Percentiles rank a stretch among this genome's conserved stretches.
These are phyloP conservation scores for Verruconis gallopava DNA, from an alignment of 2,329 filamentous ascomycete genomes.

Conservation along the genomic window DNA sequence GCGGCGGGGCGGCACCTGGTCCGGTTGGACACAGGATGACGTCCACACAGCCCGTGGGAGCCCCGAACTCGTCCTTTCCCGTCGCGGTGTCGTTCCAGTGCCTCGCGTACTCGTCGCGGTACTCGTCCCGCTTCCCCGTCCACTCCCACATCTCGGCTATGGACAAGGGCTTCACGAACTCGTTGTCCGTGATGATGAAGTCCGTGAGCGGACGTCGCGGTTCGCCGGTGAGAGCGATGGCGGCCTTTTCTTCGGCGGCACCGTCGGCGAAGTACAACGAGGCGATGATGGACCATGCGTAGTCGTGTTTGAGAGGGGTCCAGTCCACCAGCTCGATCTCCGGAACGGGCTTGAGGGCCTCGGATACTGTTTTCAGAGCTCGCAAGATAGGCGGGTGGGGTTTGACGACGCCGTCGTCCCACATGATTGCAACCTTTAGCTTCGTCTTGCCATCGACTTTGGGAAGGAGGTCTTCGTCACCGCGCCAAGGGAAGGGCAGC, in stretches of 20 bases:
- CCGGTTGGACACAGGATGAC: slow-evolving; percentile 49
- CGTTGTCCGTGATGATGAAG: slow-evolving; percentile 45
- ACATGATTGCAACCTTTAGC: slow-evolving; percentile 48
- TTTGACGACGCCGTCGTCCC: slow-evolving; percentile 49
- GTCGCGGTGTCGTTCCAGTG: slow-evolving; percentile 32
- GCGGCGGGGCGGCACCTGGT: slow-evolving; percentile 41
- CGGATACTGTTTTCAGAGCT: slow-evolving; percentile 36
- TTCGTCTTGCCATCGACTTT: slow-evolving; percentile 17
- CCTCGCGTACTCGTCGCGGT: slow-evolving; percentile 31
- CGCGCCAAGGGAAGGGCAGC: slow-evolving; percentile 45
- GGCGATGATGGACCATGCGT: slow-evolving; percentile 35
- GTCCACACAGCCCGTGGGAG: slow-evolving; percentile 34
- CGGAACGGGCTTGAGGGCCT: slow-evolving; percentile 29
- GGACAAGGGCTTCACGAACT: slow-evolving; percentile 30
- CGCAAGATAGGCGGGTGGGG: slow-evolving; percentile 54
- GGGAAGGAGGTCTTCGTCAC: slow-evolving; percentile 11
- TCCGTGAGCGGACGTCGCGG: slow-evolving; percentile 45
- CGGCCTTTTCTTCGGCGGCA: slow-evolving; percentile 38
- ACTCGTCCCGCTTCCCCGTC: slow-evolving; percentile 29
- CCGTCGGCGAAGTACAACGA: slow-evolving; percentile 48
- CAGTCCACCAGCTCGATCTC: slow-evolving; percentile 43
- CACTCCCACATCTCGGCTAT: slow-evolving; percentile 32
- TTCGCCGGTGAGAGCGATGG: slow-evolving; percentile 42
- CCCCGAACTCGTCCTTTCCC: slow-evolving; percentile 17
- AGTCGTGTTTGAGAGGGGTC: slow-evolving; percentile 35